Percentiles rank a stretch among this genome's conserved stretches.
These are phyloP conservation scores for Penicillium rolfsii DNA, from an alignment of 2,329 filamentous ascomycete species.

Conservation along the genomic window DNA sequence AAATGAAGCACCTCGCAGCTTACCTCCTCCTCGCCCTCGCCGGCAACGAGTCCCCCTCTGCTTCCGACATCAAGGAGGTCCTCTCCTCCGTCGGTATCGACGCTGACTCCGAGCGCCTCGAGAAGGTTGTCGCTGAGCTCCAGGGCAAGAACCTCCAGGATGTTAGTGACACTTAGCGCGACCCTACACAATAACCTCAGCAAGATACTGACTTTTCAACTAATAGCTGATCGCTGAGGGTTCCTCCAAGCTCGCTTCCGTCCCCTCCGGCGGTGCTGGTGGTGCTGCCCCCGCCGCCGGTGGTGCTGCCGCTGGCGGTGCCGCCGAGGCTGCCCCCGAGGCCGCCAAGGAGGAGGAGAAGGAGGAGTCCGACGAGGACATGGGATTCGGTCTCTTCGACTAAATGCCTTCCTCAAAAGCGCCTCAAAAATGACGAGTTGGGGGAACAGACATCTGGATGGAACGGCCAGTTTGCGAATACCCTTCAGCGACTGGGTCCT, in stretches of 20 bases:
- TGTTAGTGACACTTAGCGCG: slow-evolving; percentile 59
- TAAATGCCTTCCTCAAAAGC: slow-evolving; percentile 40
- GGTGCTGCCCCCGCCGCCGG: slow-evolving; percentile 51
- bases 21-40: slow-evolving; percentile 96
- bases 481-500: slow-evolving; percentile 33
- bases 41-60: slow-evolving; percentile 87
- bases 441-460: slow-evolving; percentile 57
- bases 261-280: slow-evolving; percentile 83
- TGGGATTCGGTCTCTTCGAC: slow-evolving; percentile 77
- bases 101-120: slow-evolving; percentile 83
- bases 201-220: slow-evolving; percentile 19
- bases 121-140: slow-evolving; percentile 81
- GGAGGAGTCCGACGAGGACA: slow-evolving; percentile 73
- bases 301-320: slow-evolving; percentile 70
- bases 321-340: slow-evolving; percentile 67
- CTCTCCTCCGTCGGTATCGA: slow-evolving; percentile 95
- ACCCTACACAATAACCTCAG: background rate
- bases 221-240: slow-evolving; percentile 86
- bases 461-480: slow-evolving; percentile 36
- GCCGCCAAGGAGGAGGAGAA: slow-evolving; percentile 78
- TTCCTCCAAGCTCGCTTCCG: slow-evolving; percentile 91
- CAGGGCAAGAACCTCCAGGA: slow-evolving; percentile 75
- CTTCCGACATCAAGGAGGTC: slow-evolving; percentile 82
- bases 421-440: slow-evolving; percentile 61
- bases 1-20: slow-evolving; percentile 99